Evolutionary conservation across 257 asterid species (phyloP).

Genomic region (Oldenlandia corymbosa): DNA sequence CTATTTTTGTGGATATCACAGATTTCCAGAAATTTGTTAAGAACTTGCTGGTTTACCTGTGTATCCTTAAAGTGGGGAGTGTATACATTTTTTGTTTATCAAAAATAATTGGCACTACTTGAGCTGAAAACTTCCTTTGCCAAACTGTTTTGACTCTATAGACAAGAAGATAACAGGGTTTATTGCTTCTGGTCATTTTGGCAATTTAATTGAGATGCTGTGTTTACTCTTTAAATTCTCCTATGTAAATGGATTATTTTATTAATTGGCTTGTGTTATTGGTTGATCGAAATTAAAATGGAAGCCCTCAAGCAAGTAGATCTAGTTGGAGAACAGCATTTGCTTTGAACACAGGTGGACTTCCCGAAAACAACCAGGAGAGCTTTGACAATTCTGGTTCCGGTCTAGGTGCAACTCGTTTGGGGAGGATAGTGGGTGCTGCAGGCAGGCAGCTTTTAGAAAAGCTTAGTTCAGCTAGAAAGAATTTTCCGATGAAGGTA

Average conservation of each 20-base stretch:
- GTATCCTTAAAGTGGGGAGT: neutral
- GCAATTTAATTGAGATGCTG: neutral
- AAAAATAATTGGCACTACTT: neutral
- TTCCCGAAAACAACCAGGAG: constrained; percentile 49
- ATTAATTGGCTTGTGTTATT: constrained; percentile 8
- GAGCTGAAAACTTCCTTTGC: neutral
- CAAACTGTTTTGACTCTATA: neutral
- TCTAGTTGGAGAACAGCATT: constrained; percentile 39
- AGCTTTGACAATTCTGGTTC: constrained; percentile 35
- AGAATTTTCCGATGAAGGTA: constrained; percentile 77
- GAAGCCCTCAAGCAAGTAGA: constrained; percentile 27
- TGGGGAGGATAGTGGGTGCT: constrained; percentile 79
- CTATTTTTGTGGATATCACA: neutral
- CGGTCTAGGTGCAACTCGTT: constrained; percentile 71
- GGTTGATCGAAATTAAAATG: constrained; percentile 23
- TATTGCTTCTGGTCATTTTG: neutral
- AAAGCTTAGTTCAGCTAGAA: constrained; percentile 77
- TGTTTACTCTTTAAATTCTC: neutral
- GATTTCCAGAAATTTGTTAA: neutral
- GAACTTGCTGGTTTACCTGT: neutral
- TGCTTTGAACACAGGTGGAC: constrained; percentile 68
- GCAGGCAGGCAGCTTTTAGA: constrained; percentile 69
- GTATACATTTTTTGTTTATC: neutral
- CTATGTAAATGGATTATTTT: neutral
- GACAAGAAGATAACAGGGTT: neutral